Conservation (phyloP, 2,329 filamentous ascomycete species). For the Phyllosticta paracitricarpa region DNA sequence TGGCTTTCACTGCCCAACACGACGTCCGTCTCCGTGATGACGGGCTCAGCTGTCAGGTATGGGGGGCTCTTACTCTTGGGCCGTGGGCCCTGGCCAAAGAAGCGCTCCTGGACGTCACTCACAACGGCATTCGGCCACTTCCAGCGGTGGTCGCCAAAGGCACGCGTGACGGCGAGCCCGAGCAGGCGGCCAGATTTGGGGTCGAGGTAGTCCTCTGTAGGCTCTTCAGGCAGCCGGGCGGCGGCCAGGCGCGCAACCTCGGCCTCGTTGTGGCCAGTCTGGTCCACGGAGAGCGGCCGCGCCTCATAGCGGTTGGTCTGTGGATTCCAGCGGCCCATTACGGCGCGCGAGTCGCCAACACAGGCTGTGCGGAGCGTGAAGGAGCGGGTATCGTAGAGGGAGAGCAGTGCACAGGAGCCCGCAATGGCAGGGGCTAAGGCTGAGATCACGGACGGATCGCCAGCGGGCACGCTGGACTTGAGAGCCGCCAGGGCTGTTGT, state of each 20-base stretch:
- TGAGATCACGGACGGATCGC: constrained; percentile 22
- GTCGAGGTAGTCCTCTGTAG: constrained; percentile 46
- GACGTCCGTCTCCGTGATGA: constrained; percentile 48
- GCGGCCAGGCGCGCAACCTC: constrained; percentile 46
- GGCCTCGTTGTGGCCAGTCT: constrained; percentile 52
- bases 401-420: constrained; percentile 55
- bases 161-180: constrained; percentile 52
- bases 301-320: constrained; percentile 39
- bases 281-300: constrained; percentile 51
- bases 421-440: constrained; percentile 31
- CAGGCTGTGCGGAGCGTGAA: constrained; percentile 52
- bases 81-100: constrained; percentile 38
- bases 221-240: constrained; percentile 46
- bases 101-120: constrained; percentile 35
- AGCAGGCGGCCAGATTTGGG: constrained; percentile 48
- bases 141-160: constrained; percentile 59
- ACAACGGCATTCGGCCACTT: constrained; percentile 51
- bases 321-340: constrained; percentile 45
- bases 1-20: constrained; percentile 23
- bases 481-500: constrained; percentile 25
- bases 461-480: constrained; percentile 15
- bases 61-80: constrained; percentile 46
- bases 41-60: constrained; percentile 58
- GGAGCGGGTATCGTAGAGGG: constrained; percentile 48
- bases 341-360: constrained; percentile 57